phyloP scores from a whole-genome alignment of 2,329 filamentous ascomycete species.

The Claviceps lovelessii region DNA sequence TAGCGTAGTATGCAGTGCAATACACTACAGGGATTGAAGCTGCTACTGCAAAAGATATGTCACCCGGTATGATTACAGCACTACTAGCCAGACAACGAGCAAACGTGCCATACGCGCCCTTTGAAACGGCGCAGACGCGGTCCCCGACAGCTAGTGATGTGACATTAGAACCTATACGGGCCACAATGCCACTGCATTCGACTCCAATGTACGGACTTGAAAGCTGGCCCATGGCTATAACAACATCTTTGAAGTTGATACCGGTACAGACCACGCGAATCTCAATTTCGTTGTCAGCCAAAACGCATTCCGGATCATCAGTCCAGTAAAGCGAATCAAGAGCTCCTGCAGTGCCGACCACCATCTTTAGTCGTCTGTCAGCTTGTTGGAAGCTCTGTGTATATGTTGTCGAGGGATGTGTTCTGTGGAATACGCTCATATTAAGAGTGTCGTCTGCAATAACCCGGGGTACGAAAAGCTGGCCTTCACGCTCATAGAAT shows the following conservation, averaged over 20 bases:
- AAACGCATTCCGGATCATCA: constrained; percentile 15
- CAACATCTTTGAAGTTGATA: constrained; percentile 26
- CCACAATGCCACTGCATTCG: constrained; percentile 13
- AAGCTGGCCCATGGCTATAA: constrained; percentile 12
- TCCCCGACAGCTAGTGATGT: constrained; percentile 9
- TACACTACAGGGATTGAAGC: constrained; percentile 11
- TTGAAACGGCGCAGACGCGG: constrained; percentile 11
- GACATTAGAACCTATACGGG: constrained; percentile 6
- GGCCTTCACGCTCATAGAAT: constrained; percentile 16
- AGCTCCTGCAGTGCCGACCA: constrained; percentile 25
- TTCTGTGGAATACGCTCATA: constrained; percentile 14
- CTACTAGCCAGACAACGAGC: constrained; percentile 10
- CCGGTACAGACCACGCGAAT: constrained; percentile 28
- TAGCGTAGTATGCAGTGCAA: constrained; percentile 8
- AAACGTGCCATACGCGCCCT: constrained; percentile 16
- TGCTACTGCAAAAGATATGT: constrained; percentile 16
- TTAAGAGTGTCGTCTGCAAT: constrained; percentile 10
- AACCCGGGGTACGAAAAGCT: constrained; percentile 16
- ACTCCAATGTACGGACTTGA: constrained; percentile 9
- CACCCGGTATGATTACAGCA: constrained; percentile 4
- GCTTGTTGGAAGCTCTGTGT: constrained; percentile 23
- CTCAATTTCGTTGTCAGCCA: constrained; percentile 25
- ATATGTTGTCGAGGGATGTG: constrained; percentile 14
- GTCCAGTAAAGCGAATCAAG: constrained; percentile 28
- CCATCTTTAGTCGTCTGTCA: constrained; percentile 21